Base-by-base conservation (phyloP, 768 basidiomycete genomes). In the Mycena filopes region DNA sequence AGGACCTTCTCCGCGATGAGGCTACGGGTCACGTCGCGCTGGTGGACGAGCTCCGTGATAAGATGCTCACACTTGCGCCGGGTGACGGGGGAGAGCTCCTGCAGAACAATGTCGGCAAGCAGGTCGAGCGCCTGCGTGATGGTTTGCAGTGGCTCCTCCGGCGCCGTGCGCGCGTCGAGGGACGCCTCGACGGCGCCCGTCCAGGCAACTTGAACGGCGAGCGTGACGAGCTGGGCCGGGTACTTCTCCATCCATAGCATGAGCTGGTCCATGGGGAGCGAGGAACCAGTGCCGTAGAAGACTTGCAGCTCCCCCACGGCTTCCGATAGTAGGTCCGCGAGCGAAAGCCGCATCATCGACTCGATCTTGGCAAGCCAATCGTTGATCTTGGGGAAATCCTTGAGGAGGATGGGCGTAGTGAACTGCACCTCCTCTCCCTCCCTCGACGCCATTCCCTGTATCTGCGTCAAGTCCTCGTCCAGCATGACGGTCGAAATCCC, bases 61-160 rank as follows among this genome's bases (percentile, higher is more conserved):
- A 99, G 88, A 72, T 99, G 96, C 71, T 99, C 98, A 82, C 96
- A 96, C 80, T 99, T 99, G 69, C 94, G 91, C 60, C 98, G 93
- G n/a, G 95, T 96, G 46, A 95, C 92, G 20, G 93, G 88, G 43
- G 81, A 84, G 36, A 99, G 88, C 71, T 99, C 96, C 55, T 90
- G 91, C 38, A 99, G 82, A 38, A 99, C 98, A 46, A 98, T 92
- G 72, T 98, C 96, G 11, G 98, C 97, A n/a, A 99, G 89, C 40
- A 98, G 85, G 74, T 98, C 97, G 38, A 99, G 86, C 21, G 93
- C 91, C 75, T 93, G 89, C 41, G 85, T 84, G 36, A 98, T 86
- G 13, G 90, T 91, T 51, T 88, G 85, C 46, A 98, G 85, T 2
- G 95, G 83, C 0, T 71, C 84, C 23, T 92, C 86, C 8, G 95